phyloP scores from a whole-genome alignment of 306 rosid species.

The Vigna nakashimae region DNA sequence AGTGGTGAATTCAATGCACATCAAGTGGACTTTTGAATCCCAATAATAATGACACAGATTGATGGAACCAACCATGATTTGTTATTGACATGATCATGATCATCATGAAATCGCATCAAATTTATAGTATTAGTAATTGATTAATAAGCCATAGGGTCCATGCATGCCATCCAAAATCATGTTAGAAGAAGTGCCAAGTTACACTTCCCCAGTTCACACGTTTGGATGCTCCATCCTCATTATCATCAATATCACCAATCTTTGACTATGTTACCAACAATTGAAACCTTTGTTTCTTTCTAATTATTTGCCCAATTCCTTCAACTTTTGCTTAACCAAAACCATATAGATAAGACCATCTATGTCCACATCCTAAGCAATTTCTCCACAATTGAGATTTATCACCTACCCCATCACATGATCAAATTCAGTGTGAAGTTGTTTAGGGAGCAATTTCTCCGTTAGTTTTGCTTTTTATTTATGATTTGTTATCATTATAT shows the following conservation, averaged over 20 bases:
- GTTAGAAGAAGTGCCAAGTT: constrained; percentile 40
- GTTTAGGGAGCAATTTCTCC: constrained; percentile 2
- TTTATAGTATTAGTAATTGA: neutral
- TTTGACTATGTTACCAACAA: constrained; percentile 34
- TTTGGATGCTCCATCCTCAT: constrained; percentile 17
- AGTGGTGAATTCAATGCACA: constrained; percentile 43
- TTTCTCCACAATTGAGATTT: constrained; percentile 35
- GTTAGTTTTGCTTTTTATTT: constrained; percentile 22
- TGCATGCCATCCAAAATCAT: constrained; percentile 26
- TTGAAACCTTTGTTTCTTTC: constrained; percentile 51
- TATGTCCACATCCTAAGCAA: constrained; percentile 24
- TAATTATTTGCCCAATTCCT: constrained; percentile 45
- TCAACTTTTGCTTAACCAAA: constrained; percentile 35
- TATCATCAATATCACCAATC: constrained; percentile 17
- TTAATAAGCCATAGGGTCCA: constrained; percentile 39
- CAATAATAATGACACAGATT: constrained; percentile 36
- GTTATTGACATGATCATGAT: constrained; percentile 34
- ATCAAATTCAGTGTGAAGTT: constrained; percentile 18
- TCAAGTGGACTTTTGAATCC: constrained; percentile 52
- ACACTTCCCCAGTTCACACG: constrained; percentile 49
- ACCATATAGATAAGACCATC: constrained; percentile 42
- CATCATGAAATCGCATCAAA: constrained; percentile 37
- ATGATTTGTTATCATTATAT: no score
- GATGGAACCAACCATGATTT: constrained; percentile 56
- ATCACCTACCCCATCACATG: constrained; percentile 18